These are phyloP conservation scores for Uncinocarpus reesii DNA, from an alignment of 2,329 filamentous ascomycete species.

Conservation along the genomic window DNA sequence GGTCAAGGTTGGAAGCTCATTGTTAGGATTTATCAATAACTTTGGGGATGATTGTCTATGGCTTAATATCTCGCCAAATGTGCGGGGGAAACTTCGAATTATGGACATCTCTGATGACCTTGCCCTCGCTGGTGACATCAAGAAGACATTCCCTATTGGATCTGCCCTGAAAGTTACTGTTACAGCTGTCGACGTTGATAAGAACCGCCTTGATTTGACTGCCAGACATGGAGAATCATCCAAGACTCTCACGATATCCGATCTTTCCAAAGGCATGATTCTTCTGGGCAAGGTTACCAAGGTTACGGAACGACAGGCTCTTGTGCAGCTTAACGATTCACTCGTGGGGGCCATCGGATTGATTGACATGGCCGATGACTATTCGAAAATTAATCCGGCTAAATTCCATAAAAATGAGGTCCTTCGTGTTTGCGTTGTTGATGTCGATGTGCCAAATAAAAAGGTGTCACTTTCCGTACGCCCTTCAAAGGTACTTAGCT, in stretches of 20 bases:
- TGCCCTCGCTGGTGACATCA: constrained; percentile 63
- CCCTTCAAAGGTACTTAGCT: constrained; percentile 81
- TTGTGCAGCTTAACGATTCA: constrained; percentile 73
- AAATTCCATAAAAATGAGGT: constrained; percentile 75
- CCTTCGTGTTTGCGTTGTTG: constrained; percentile 73
- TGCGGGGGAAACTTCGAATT: constrained; percentile 71
- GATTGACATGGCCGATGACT: constrained; percentile 79
- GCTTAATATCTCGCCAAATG: constrained; percentile 80
- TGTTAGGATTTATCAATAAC: constrained; percentile 87
- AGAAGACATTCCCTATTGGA: constrained; percentile 77
- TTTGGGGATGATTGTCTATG: constrained; percentile 68
- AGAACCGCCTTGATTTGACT: constrained; percentile 73
- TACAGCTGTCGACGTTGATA: constrained; percentile 58
- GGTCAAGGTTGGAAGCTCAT: constrained; percentile 59
- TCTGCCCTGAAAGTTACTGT: constrained; percentile 75
- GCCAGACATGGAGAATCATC: constrained; percentile 52
- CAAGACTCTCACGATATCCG: constrained; percentile 56
- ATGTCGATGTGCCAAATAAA: constrained; percentile 75
- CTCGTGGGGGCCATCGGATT: constrained; percentile 72
- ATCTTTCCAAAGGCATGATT: constrained; percentile 67
- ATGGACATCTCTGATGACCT: constrained; percentile 83
- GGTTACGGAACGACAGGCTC: constrained; percentile 68
- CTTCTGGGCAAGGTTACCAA: constrained; percentile 77
- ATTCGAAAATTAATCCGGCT: constrained; percentile 63
- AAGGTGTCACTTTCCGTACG: constrained; percentile 69